Evolutionary conservation across 2,329 filamentous ascomycete species (phyloP), one percentile per base, ranked within the genome.

Genomic region (Truncatella angustata): DNA sequence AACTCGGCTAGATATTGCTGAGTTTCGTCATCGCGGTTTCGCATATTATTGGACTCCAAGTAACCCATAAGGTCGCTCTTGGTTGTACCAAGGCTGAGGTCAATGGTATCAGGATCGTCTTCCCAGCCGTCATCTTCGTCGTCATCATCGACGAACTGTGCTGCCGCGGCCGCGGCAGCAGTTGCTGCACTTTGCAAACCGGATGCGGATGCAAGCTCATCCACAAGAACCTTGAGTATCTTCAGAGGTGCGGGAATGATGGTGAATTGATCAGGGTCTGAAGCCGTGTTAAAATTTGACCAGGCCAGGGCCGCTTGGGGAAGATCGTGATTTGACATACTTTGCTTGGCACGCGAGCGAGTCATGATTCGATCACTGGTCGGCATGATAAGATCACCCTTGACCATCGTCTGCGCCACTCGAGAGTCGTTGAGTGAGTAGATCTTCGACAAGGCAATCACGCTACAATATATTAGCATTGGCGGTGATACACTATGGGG

Each of bases 141-240:
- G 21, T 87, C 85, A 50, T 85, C 87, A 26, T 75, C 73, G 21
- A 68, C 70, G 39, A 80, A 77, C 26, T 83, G 78, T 3, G 79
- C 80, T 5, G 81, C 78, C 2, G 81, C 76, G 0, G 83, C 83
- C 0, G 82, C 80, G 0, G 84, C 86, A 0, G 83, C 82, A 2
- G 83, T 81, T 1, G 85, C 76, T 47, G 84, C 80, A 45, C 74
- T 74, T 54, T 76, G 72, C n/a, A 73, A 72, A 21, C 90, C 90
- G 4, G 89, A 86, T 2, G 91, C 90, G 0, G 90, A 91, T 5
- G 89, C 78, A 3, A 99, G 82, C 72, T 99, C 94, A 65, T 96
- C 91, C 43, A 97, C 87, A 7, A 99, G 82, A 4, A 97, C 87
- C 76, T 99, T 99, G 71, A 97, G 75, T 55, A 99, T 97, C 75